Conservation (phyloP, 2,329 filamentous ascomycete species). For the Anthostomella pinea region DNA sequence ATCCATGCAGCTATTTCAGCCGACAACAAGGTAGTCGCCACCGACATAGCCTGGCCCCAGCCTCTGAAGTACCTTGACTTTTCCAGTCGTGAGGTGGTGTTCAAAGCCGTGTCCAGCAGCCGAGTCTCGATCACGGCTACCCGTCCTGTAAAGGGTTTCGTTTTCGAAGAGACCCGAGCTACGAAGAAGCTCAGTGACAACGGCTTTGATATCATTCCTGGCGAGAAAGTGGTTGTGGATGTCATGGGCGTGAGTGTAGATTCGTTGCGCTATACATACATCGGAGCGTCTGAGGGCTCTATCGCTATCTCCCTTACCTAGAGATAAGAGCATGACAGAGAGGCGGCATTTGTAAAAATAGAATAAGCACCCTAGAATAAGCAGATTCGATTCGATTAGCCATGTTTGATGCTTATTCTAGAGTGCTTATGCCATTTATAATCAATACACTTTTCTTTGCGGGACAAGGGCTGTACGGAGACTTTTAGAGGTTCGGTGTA, state of each 20-base stretch:
- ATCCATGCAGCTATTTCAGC: slow-evolving; percentile 43
- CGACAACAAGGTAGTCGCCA: slow-evolving; percentile 39
- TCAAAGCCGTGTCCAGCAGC: slow-evolving; percentile 25
- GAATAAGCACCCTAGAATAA: too few species aligned
- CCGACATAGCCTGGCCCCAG: slow-evolving; percentile 58
- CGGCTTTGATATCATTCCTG: slow-evolving; percentile 56
- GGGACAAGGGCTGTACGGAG: too few species aligned
- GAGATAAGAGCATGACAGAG: too few species aligned
- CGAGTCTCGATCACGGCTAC: slow-evolving; percentile 33
- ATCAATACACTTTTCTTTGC: too few species aligned
- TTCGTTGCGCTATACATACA: slow-evolving; percentile 24
- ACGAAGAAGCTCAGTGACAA: slow-evolving; percentile 54
- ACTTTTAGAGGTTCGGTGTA: too few species aligned
- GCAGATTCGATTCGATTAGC: too few species aligned
- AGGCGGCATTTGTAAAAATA: too few species aligned
- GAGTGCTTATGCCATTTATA: too few species aligned
- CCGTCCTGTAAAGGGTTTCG: slow-evolving; percentile 56
- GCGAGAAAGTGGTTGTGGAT: slow-evolving; percentile 29
- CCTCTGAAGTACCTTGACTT: slow-evolving; percentile 60
- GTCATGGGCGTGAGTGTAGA: slow-evolving; percentile 19
- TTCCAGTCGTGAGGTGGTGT: slow-evolving; percentile 38
- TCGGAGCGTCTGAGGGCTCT: slow-evolving; percentile 24
- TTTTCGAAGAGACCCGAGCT: slow-evolving; percentile 46
- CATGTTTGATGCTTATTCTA: too few species aligned
- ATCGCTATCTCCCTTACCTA: slow-evolving; percentile 9